Conservation (phyloP, 2,329 filamentous ascomycete species). For the Sclerotinia sclerotiorum region DNA sequence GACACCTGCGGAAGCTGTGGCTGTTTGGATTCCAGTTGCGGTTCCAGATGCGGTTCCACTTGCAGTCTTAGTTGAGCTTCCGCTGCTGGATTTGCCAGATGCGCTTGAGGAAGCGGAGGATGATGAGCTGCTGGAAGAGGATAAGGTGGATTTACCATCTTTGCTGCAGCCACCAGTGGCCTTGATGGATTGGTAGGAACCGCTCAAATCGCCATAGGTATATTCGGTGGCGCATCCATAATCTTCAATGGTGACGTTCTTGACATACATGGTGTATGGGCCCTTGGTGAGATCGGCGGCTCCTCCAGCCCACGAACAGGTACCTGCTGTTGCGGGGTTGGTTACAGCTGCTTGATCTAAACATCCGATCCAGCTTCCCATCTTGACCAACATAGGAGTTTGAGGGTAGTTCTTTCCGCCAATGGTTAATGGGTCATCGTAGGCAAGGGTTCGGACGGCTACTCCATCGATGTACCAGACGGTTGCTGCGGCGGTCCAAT, state of each 20-base stretch:
- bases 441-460: conserved; percentile 49
- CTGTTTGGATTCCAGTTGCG: conserved; percentile 19
- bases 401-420: conserved; percentile 62
- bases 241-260: conserved; percentile 52
- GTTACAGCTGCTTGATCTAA: conserved; percentile 42
- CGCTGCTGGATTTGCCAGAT: conserved; percentile 1
- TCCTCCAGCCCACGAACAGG: conserved; percentile 68
- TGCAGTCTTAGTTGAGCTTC: conserved; percentile 1
- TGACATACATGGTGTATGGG: conserved; percentile 53
- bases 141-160: conserved; percentile 14
- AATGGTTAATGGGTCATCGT: conserved; percentile 47
- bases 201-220: conserved; percentile 50
- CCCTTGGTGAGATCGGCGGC: conserved; percentile 46
- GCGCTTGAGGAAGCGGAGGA: not conserved
- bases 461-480: conserved; percentile 59
- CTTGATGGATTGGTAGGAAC: conserved; percentile 50
- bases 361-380: conserved; percentile 55
- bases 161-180: conserved; percentile 33
- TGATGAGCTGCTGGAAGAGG: not conserved
- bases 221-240: conserved; percentile 51
- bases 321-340: conserved; percentile 52
- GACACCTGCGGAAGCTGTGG: conserved; percentile 25
- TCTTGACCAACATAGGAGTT: conserved; percentile 66
- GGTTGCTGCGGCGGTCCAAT: conserved; percentile 62
- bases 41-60: conserved; percentile 20